A percentile compares a stretch with the other conserved stretches of the same genome.
Conservation (phyloP, 2,329 filamentous ascomycete species). For the Trichoderma gracile region DNA sequence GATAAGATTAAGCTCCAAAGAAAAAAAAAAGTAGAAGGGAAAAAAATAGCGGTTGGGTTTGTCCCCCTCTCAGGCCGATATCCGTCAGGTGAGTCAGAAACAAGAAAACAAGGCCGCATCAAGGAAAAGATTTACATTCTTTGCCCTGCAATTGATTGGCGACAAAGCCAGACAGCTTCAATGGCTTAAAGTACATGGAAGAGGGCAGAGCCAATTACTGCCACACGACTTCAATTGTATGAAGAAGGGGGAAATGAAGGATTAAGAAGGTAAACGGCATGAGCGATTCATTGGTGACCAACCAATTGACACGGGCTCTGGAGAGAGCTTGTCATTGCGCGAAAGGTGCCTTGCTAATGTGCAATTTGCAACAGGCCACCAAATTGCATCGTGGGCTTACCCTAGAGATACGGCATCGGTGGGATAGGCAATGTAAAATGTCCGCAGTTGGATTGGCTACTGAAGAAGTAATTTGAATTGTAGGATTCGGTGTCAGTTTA, state of each 20-base stretch:
- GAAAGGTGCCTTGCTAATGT: neutral
- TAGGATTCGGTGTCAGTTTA: neutral
- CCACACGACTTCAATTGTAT: neutral
- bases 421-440: neutral
- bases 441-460: neutral
- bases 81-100: slow-evolving; percentile 15
- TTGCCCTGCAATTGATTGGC: slow-evolving; percentile 9
- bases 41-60: neutral
- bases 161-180: neutral
- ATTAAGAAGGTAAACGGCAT: neutral
- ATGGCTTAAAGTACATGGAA: neutral
- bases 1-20: neutral
- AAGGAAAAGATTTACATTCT: slow-evolving; percentile 12
- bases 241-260: neutral
- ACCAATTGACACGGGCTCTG: slow-evolving; percentile 25
- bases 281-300: slow-evolving; percentile 13
- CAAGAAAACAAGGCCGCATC: neutral
- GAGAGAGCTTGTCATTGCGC: slow-evolving; percentile 22
- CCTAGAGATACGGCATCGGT: neutral
- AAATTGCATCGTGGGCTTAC: neutral
- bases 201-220: neutral
- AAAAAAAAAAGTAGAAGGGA: neutral
- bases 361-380: neutral
- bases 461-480: neutral
- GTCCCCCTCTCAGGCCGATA: neutral